phyloP scores from a whole-genome alignment of 2,329 filamentous ascomycete genomes.

The Ilyonectria mors-panacis region DNA sequence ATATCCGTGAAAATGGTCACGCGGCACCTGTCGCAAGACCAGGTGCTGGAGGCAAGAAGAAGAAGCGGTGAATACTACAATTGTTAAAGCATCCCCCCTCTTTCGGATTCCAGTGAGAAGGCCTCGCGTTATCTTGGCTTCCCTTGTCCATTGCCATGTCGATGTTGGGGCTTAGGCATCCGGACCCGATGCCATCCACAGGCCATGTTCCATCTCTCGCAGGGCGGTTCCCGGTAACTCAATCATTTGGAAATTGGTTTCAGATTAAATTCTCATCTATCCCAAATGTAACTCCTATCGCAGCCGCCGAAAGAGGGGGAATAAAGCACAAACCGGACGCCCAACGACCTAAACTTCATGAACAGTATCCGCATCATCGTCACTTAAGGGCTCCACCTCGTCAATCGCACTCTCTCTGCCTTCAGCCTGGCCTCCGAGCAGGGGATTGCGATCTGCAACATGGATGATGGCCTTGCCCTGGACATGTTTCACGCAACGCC shows the following conservation, averaged over 20 bases:
- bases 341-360: conserved; percentile 44
- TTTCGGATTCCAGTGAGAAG: not conserved
- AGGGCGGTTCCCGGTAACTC: too few species aligned
- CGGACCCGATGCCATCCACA: not conserved
- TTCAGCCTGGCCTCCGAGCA: conserved; percentile 63
- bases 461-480: conserved; percentile 90
- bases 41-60: conserved; percentile 52
- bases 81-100: not conserved
- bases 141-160: not conserved
- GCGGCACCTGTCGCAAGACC: conserved; percentile 64
- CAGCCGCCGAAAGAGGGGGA: conserved; percentile 17
- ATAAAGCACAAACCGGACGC: conserved; percentile 38
- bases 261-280: conserved; percentile 39
- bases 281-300: conserved; percentile 36
- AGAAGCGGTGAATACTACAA: conserved; percentile 51
- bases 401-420: conserved; percentile 84
- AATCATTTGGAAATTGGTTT: not conserved
- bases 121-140: not conserved
- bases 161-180: not conserved
- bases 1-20: conserved; percentile 77
- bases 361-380: conserved; percentile 70
- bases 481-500: conserved; percentile 79
- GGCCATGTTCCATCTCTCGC: not conserved
- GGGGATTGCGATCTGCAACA: conserved; percentile 80
- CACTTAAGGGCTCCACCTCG: conserved; percentile 91